Evolutionary conservation across 2,329 filamentous ascomycete species (phyloP).

Genomic region (Gliomastix tumulicola): DNA sequence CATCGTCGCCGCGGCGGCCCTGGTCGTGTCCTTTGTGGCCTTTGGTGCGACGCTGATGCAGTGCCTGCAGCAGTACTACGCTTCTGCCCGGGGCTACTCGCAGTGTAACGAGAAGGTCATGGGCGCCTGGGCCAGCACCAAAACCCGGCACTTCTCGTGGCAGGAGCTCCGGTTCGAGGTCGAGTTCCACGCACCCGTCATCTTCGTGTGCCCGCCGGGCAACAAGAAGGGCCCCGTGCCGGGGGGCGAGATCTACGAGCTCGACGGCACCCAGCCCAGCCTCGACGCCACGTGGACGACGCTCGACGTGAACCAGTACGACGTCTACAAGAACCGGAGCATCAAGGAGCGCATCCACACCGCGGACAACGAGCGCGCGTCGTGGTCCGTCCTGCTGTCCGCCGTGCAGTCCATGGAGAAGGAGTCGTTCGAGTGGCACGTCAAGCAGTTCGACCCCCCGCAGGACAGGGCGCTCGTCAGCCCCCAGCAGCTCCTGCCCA

Average conservation of each 20-base stretch:
- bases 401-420: conserved; percentile 42
- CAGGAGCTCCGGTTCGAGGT: conserved; percentile 42
- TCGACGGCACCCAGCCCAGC: conserved; percentile 30
- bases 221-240: conserved; percentile 29
- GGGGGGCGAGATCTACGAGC: conserved; percentile 21
- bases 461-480: neutral
- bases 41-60: conserved; percentile 36
- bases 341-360: conserved; percentile 37
- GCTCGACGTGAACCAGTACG: conserved; percentile 17
- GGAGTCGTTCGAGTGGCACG: conserved; percentile 39
- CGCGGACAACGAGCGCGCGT: conserved; percentile 48
- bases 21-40: conserved; percentile 39
- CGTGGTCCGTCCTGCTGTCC: conserved; percentile 44
- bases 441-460: conserved; percentile 16
- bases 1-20: conserved; percentile 32
- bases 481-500: conserved; percentile 10
- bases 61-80: conserved; percentile 41
- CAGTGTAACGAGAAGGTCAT: conserved; percentile 40
- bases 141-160: conserved; percentile 28
- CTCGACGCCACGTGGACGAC: conserved; percentile 23
- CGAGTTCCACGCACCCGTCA: conserved; percentile 40
- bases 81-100: conserved; percentile 41
- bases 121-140: conserved; percentile 35
- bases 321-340: conserved; percentile 11
- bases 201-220: conserved; percentile 36